Evolutionary conservation across 1,139 yeast genomes (phyloP).

Genomic region (Waltiozyma solani): DNA sequence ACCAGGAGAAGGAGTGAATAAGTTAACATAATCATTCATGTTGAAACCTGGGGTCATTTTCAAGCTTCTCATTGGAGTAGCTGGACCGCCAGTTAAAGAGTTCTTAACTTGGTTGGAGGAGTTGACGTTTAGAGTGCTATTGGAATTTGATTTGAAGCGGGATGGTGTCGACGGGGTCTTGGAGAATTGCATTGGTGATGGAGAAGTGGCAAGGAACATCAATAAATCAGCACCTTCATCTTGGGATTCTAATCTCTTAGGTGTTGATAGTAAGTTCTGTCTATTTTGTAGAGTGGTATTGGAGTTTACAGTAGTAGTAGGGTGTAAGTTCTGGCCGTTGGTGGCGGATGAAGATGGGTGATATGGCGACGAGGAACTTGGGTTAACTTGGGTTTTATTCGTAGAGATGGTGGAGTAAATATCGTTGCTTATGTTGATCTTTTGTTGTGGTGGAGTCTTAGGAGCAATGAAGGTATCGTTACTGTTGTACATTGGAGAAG

Average conservation of each 20-base stretch:
- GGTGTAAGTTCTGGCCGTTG: slow-evolving; percentile 2
- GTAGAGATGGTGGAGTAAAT: slow-evolving; percentile 16
- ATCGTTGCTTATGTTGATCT: slow-evolving; percentile 13
- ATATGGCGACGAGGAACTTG: slow-evolving; percentile 15
- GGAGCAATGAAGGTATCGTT: slow-evolving; percentile 9
- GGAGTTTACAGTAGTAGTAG: slow-evolving; percentile 3
- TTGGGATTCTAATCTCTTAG: slow-evolving; percentile 23
- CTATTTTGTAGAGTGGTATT: background rate
- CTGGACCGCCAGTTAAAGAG: background rate
- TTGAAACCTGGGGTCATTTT: slow-evolving; percentile 65
- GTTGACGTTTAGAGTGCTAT: background rate
- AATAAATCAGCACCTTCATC: slow-evolving; percentile 62
- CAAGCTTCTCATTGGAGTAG: slow-evolving; percentile 21
- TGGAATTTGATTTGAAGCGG: slow-evolving; percentile 4
- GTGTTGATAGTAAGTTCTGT: slow-evolving; percentile 10
- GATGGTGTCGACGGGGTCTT: slow-evolving; percentile 18
- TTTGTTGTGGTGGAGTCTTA: slow-evolving; percentile 20
- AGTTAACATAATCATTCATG: slow-evolving; percentile 66
- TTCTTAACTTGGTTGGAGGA: background rate
- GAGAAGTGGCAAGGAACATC: slow-evolving; percentile 78
- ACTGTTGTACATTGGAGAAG: slow-evolving; percentile 17
- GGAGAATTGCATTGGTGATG: slow-evolving; percentile 42
- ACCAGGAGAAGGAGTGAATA: slow-evolving; percentile 15
- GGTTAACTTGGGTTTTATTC: slow-evolving; percentile 17
- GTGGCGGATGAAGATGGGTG: slow-evolving; percentile 4